These are phyloP conservation scores for Brasenia schreberi DNA, from an alignment of 164 flowering plant species.

Conservation along the genomic window DNA sequence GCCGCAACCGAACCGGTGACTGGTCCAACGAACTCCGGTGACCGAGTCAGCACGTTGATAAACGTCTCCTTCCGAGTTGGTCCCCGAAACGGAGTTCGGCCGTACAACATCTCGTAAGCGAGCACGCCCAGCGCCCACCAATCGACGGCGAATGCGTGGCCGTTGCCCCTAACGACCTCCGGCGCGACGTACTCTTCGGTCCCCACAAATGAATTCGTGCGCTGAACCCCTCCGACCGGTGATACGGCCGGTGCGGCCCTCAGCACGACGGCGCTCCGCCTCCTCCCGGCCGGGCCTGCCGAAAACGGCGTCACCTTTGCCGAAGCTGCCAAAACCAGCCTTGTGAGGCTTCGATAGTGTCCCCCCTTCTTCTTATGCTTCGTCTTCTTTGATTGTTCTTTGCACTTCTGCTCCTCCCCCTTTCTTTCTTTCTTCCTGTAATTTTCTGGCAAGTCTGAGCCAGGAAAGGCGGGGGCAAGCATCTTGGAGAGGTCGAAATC, in stretches of 20 bases:
- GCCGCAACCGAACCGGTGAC: conserved; percentile 30
- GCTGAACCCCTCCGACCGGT: conserved; percentile 4
- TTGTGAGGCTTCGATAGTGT: neutral
- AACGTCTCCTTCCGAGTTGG: conserved; percentile 67
- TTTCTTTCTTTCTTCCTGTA: neutral
- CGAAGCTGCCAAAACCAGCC: neutral
- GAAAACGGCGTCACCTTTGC: neutral
- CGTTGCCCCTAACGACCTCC: conserved; percentile 75
- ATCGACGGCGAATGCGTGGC: conserved; percentile 89
- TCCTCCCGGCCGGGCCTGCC: neutral
- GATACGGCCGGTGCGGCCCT: neutral
- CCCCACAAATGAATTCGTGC: conserved; percentile 38
- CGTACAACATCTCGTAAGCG: conserved; percentile 81
- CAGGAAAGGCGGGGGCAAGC: neutral
- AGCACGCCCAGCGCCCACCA: conserved; percentile 95
- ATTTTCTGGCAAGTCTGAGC: neutral
- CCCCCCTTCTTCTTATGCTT: neutral
- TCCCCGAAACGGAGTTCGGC: conserved; percentile 81
- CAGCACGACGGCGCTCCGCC: conserved; percentile 8
- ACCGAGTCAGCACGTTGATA: conserved; percentile 33
- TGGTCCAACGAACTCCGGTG: conserved; percentile 30
- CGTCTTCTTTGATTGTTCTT: neutral
- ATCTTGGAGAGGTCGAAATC: conserved; percentile 68
- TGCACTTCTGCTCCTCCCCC: neutral
- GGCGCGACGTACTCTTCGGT: conserved; percentile 94